phyloP scores from a whole-genome alignment of 2,329 filamentous ascomycete genomes.

The Eurotiales sp. region DNA sequence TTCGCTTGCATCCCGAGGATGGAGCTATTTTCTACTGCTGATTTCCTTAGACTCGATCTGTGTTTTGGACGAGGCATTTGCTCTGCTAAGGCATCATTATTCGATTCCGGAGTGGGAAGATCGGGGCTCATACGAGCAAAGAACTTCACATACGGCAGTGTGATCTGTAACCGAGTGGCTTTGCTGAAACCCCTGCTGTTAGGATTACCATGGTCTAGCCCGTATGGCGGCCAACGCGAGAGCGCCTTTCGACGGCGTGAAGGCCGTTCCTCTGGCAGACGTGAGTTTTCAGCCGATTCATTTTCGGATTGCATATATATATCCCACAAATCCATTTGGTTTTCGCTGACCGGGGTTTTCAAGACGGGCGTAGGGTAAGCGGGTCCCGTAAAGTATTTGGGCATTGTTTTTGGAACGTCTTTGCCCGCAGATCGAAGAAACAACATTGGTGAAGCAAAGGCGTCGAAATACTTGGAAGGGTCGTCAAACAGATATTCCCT shows the following conservation, averaged over 20 bases:
- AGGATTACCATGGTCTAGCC: conserved; percentile 30
- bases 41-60: background rate
- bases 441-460: conserved; percentile 41
- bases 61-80: background rate
- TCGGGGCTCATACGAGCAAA: conserved; percentile 17
- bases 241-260: conserved; percentile 34
- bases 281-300: background rate
- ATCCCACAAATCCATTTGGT: conserved; percentile 14
- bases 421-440: conserved; percentile 41
- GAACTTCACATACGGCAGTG: conserved; percentile 31
- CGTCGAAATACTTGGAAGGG: conserved; percentile 40
- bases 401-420: conserved; percentile 33
- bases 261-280: conserved; percentile 6
- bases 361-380: conserved; percentile 32
- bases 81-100: background rate
- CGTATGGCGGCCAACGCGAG: conserved; percentile 38
- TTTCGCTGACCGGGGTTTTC: conserved; percentile 13
- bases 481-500: conserved; percentile 34
- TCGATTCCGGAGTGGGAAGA: background rate
- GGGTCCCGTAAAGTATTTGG: conserved; percentile 30
- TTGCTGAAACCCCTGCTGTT: conserved; percentile 17
- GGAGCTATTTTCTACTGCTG: conserved; percentile 6
- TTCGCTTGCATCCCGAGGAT: conserved; percentile 35
- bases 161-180: conserved; percentile 26
- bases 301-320: conserved; percentile 12